Evolutionary conservation across 345 rosid species (phyloP), one percentile per base, ranked within the genome.

Genomic region (Linum tenue): DNA sequence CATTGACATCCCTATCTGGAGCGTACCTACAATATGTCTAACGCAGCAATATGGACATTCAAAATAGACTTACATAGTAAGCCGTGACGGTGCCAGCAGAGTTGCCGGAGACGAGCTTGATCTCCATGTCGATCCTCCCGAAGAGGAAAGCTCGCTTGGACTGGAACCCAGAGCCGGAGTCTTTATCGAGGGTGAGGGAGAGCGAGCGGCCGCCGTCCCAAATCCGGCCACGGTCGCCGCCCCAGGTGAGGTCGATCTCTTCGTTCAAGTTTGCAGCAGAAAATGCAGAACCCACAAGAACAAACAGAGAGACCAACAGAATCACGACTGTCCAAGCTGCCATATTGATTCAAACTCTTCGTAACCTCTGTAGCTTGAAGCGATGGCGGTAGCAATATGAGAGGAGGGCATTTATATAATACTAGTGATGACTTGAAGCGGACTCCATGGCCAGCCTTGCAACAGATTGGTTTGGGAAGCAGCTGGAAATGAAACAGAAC

Each of bases 71-170:
- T 55, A 61, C 75, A 53, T 71, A 71, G 31, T 55, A 71, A 60
- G 31, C 31, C 31, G 31, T 22, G 31, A 22, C 31, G 31, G 31
- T 22, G 31, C 31, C 31, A 22, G 31, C 31, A 22, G 31, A 22
- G 1, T 22, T 22, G 31, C 31, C 31, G 31, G 31, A 22, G 1
- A 22, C 31, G 70, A 71, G 75, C 39, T 66, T 66, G 38, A 71
- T 71, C 44, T 62, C 70, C 75, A 66, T 66, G 39, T 71, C 70
- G 1, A 71, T 50, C 55, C 75, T 71, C 22, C 63, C 75, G 38
- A 61, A 71, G 22, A 66, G 70, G 56, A 60, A 71, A 36, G 31
- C 62, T 40, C 8, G 61, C 58, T 71, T 71, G 55, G 75, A 71
- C 36, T 71, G 63, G 48, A 71, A 71, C 15, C 70, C 70, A 8